A percentile compares a stretch with the other conserved stretches of the same genome.
Evolutionary conservation across 2,329 filamentous ascomycete species (phyloP).

Genomic region (Hypoxylon rubiginosum): DNA sequence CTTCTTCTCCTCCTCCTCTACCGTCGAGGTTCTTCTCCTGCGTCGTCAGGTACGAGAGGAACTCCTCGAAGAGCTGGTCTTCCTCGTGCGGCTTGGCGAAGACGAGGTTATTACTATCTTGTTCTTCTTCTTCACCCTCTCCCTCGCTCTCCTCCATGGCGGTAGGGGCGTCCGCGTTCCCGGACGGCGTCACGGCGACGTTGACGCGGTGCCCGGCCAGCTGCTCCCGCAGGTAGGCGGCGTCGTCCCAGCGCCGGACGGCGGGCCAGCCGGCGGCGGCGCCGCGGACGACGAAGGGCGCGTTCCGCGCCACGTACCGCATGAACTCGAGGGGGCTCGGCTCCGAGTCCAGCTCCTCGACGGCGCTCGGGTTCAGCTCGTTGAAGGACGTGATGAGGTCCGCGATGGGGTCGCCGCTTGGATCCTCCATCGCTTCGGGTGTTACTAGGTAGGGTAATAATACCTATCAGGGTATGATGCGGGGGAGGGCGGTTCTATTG

Average conservation of each 20-base stretch:
- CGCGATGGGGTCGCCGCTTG: slow-evolving; percentile 57
- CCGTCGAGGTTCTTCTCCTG: slow-evolving; percentile 68
- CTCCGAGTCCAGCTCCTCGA: slow-evolving; percentile 73
- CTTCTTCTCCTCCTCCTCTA: slow-evolving; percentile 34
- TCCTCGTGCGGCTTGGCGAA: slow-evolving; percentile 82
- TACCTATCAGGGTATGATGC: slow-evolving; percentile 2
- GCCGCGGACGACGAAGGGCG: slow-evolving; percentile 78
- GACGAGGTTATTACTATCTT: slow-evolving; percentile 58
- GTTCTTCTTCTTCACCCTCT: too few species aligned
- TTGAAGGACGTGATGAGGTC: slow-evolving; percentile 78
- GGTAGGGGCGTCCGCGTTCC: slow-evolving; percentile 71
- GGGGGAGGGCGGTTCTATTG: slow-evolving; percentile 13
- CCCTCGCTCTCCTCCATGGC: slow-evolving; percentile 48
- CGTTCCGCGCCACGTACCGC: slow-evolving; percentile 79
- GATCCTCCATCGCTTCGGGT: slow-evolving; percentile 16
- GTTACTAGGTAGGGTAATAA: slow-evolving; percentile 17
- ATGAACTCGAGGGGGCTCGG: slow-evolving; percentile 85
- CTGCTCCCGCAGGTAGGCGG: slow-evolving; percentile 67
- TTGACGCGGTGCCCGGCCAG: slow-evolving; percentile 73
- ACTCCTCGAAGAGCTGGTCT: slow-evolving; percentile 70
- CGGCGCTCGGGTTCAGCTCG: slow-evolving; percentile 73
- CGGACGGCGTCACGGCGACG: slow-evolving; percentile 81
- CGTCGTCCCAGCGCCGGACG: slow-evolving; percentile 72
- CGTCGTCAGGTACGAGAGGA: slow-evolving; percentile 71
- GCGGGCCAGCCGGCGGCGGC: slow-evolving; percentile 75